Evolutionary conservation across 2,329 filamentous ascomycete species (phyloP), one percentile per base, ranked within the genome.

Genomic region (Drechslerella coelobrocha): DNA sequence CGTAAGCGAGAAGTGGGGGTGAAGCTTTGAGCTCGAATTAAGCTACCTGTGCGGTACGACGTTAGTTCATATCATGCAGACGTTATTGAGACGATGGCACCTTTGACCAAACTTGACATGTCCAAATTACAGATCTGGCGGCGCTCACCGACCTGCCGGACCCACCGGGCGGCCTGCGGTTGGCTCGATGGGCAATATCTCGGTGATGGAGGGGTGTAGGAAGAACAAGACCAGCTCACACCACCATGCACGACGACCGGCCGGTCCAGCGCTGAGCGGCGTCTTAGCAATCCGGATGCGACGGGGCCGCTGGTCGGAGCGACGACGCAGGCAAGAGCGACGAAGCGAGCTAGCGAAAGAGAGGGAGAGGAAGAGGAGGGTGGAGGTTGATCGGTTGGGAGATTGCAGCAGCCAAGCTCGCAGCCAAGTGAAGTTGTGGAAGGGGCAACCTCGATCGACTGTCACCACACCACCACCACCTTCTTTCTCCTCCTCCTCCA

Each of bases 271-370:
- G 43, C 43, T 41, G 43, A 48, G 41, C 29, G 24, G 37, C 21
- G 53, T 48, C 27, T 23, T 23, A 55, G 62, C 56, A 62, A 69
- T 69, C 65, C 65, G 65, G 65, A 69, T 69, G 56, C 61, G 57
- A 69, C 65, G 65, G 65, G 61, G 60, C 63, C 57, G 65, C 47
- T 23, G 31, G 45, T 31, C 55, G 31, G 54, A 41, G 41, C 55
- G 55, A 54, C 59, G 55, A 19, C 39, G 55, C 45, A 57, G 57
- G 56, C 56, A 69, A 69, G 63, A 55, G 7, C 19, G 19, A 19
- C 17, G 9, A 4, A 21, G 43, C 43, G 19, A 48, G 23, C 2
- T 14, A 14, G 19, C 17, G 43, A 14, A 19, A 48, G 43, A 10
- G 17, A 21, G 43, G 10, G 43, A 48, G 10, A 19, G 23, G 43